A percentile compares a stretch with the other conserved stretches of the same genome.
Evolutionary conservation across 495 filamentous ascomycete species (phyloP).

Genomic region (Parachaetomium inaequale): DNA sequence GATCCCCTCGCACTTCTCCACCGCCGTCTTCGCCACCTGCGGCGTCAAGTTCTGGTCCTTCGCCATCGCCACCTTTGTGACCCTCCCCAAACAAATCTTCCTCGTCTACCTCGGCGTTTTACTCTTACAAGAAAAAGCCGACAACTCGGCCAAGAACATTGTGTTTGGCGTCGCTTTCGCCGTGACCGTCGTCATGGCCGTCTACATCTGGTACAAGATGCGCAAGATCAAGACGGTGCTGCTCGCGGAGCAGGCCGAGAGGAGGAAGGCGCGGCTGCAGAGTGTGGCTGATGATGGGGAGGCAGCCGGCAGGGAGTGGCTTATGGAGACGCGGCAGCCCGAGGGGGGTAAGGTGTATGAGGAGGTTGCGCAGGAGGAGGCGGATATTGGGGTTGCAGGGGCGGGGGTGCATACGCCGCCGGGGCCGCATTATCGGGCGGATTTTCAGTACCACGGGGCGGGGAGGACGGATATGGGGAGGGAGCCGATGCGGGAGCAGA

Average conservation of each 20-base stretch:
- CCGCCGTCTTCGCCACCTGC: conserved; percentile 36
- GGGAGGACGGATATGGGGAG: background rate
- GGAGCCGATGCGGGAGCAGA: background rate
- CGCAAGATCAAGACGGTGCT: conserved; percentile 28
- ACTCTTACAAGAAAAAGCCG: conserved; percentile 20
- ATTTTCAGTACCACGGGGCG: background rate
- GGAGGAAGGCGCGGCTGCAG: background rate
- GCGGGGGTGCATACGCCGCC: background rate
- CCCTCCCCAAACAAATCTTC: conserved; percentile 36
- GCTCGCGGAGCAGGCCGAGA: conserved; percentile 28
- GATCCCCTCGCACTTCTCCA: conserved; percentile 34
- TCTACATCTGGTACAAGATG: conserved; percentile 31
- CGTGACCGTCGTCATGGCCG: conserved; percentile 27
- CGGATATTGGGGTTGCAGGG: background rate
- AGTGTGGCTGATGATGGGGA: background rate
- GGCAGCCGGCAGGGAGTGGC: background rate
- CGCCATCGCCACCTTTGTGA: conserved; percentile 32
- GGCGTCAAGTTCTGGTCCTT: conserved; percentile 35
- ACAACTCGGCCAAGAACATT: conserved; percentile 29
- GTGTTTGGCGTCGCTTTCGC: conserved; percentile 26
- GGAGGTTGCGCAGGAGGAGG: conserved; percentile 9
- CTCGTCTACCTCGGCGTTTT: conserved; percentile 37
- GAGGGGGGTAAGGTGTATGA: conserved; percentile 3
- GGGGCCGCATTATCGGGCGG: background rate
- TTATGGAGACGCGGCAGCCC: background rate